Base-by-base conservation (phyloP, 768 basidiomycete species). In the Artomyces pyxidatus region DNA sequence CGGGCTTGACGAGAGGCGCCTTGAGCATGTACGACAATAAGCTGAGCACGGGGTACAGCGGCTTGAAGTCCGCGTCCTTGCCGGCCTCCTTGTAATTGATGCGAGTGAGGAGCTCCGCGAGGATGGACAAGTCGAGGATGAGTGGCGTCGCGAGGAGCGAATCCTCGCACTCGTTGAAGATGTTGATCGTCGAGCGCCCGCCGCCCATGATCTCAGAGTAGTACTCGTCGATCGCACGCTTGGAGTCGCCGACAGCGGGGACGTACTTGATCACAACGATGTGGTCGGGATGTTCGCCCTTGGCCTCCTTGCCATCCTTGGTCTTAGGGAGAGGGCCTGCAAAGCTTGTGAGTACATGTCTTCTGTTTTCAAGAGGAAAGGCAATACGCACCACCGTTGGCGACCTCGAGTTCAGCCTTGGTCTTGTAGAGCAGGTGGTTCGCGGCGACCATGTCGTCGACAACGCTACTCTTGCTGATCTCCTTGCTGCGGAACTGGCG, bases 181-280 rank as follows among this genome's bases (percentile, higher is more conserved):
- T 90, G 66, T 89, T 92, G 75, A 96, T 93, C 10, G 88, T 90
- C 55, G 86, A 88, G 54, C 90, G 75, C 25, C 94, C 94, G 58
- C 94, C 94, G 63, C 94, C 95, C 73, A 94, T 85, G 61, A 98
- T 93, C 76, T 98, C 94, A 10, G 90, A 94, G 68, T 93, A 92
- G 71, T 97, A 98, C 74, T 97, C 94, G 69, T 98, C 96, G 74
- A 98, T 92, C n/a, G 94, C 96, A 49, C 91, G 79, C 81, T 97
- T 98, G 49, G 88, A 90, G 72, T 98, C 96, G 32, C 95, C 94
- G 26, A 95, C 93, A 22, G 93, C 89, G 19, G 91, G 92, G 2
- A 97, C 85, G 58, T 95, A 95, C 75, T 95, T 95, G 79, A 95
- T 95, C 48, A 95, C 92, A 47, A 97, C 85, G 59, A 94, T 78